These are phyloP conservation scores for Wickerhamomyces alni DNA, from an alignment of 805 yeast genomes.

Conservation along the genomic window DNA sequence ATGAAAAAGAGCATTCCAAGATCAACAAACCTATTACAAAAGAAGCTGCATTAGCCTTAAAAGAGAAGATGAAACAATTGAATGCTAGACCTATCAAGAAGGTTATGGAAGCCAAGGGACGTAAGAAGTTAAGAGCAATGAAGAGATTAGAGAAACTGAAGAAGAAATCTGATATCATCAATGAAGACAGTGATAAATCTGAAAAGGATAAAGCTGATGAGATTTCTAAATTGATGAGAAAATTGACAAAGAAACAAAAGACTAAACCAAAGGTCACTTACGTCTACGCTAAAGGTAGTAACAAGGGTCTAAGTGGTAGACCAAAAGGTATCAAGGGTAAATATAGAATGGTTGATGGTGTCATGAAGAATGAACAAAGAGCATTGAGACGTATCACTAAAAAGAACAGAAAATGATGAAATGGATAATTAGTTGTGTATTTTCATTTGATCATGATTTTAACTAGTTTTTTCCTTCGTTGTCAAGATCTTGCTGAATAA, in stretches of 20 bases:
- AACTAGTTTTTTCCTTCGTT: not conserved
- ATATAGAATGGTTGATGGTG: constrained; percentile 99
- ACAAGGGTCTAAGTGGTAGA: constrained; percentile 86
- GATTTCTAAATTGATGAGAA: constrained; percentile 78
- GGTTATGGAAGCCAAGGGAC: constrained; percentile 95
- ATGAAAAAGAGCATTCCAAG: constrained; percentile 82
- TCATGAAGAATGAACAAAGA: constrained; percentile 93
- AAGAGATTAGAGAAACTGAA: constrained; percentile 80
- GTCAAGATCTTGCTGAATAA: constrained; percentile 6
- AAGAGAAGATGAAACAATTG: constrained; percentile 69
- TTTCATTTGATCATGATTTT: constrained; percentile 3
- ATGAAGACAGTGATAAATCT: constrained; percentile 79
- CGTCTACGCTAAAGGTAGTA: constrained; percentile 81
- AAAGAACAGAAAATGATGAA: constrained; percentile 57
- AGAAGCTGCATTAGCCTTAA: constrained; percentile 78
- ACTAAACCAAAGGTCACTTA: constrained; percentile 78
- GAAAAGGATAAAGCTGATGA: constrained; percentile 95
- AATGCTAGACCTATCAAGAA: constrained; percentile 98
- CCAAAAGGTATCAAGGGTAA: constrained; percentile 97
- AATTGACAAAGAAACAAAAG: constrained; percentile 65
- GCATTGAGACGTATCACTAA: constrained; percentile 87
- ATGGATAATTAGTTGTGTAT: no score
- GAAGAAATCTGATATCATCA: constrained; percentile 88
- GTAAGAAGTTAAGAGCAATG: constrained; percentile 91
- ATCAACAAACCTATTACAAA: constrained; percentile 89